Conservation (phyloP, 163 green algal species). For the Coccomyxa subellipsoidea region DNA sequence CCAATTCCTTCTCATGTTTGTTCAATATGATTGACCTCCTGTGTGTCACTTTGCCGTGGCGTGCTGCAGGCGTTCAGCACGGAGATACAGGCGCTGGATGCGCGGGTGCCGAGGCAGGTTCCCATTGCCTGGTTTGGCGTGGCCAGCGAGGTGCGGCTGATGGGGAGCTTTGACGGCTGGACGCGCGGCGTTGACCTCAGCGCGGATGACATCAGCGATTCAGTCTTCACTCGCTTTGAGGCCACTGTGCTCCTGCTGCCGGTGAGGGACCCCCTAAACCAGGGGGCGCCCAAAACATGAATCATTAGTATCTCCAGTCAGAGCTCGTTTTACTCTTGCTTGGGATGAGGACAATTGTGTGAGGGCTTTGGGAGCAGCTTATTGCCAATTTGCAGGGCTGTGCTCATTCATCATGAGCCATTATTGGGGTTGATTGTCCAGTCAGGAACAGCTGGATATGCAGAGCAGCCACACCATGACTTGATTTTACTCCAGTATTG, state of each 20-base stretch:
- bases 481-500: no score
- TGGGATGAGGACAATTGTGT: no score
- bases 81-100: not conserved
- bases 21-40: not conserved
- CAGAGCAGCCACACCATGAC: no score
- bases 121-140: conserved; percentile 31
- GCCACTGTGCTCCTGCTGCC: conserved; percentile 23
- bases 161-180: conserved; percentile 42
- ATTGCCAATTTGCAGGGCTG: no score
- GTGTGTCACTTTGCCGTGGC: not conserved
- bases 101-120: conserved; percentile 13
- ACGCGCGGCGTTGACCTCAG: conserved; percentile 24
- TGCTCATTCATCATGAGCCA: no score
- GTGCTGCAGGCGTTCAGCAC: not conserved
- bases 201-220: conserved; percentile 26
- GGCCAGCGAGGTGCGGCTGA: conserved; percentile 31
- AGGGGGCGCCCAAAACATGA: not conserved
- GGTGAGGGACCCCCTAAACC: conserved; percentile 2
- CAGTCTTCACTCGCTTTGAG: conserved; percentile 32
- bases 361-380: no score
- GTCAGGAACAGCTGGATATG: no score
- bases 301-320: no score
- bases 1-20: no score
- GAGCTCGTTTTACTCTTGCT: no score
- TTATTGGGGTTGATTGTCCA: no score